Evolutionary conservation across 1,139 yeast species (phyloP).

Genomic region (Candida sojae): DNA sequence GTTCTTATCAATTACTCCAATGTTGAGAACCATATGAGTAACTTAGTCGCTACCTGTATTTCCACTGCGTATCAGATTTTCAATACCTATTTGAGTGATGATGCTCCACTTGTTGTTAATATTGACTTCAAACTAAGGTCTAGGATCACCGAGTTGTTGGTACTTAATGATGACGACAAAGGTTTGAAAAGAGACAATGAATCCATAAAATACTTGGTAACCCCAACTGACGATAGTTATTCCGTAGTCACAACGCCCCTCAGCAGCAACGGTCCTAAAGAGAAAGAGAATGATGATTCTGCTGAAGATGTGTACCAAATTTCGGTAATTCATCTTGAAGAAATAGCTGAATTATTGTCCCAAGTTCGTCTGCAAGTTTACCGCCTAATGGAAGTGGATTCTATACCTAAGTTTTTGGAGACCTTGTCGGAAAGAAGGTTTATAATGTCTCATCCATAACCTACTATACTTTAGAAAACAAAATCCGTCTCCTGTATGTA

Average conservation of each 20-base stretch:
- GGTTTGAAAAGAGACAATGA: not conserved
- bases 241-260: not conserved
- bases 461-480: too few relatives aligned
- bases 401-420: constrained; percentile 67
- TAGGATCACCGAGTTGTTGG: constrained; percentile 47
- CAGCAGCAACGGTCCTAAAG: not conserved
- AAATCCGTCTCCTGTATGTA: too few relatives aligned
- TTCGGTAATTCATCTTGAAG: not conserved
- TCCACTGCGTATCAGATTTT: constrained; percentile 64
- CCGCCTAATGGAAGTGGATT: constrained; percentile 69
- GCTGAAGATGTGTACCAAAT: not conserved
- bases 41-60: constrained; percentile 45
- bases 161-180: constrained; percentile 11
- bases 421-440: not conserved
- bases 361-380: constrained; percentile 39
- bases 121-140: constrained; percentile 61
- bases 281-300: not conserved
- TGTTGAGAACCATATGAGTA: constrained; percentile 22
- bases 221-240: constrained; percentile 9
- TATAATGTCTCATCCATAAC: too few relatives aligned
- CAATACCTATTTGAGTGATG: constrained; percentile 65
- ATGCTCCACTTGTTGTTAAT: constrained; percentile 73
- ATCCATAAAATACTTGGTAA: constrained; percentile 7
- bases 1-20: not conserved
- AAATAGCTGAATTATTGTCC: constrained; percentile 5